Evolutionary conservation across 371 early-diverging fungal species (phyloP).

Genomic region (Apophysomyces elegans): DNA sequence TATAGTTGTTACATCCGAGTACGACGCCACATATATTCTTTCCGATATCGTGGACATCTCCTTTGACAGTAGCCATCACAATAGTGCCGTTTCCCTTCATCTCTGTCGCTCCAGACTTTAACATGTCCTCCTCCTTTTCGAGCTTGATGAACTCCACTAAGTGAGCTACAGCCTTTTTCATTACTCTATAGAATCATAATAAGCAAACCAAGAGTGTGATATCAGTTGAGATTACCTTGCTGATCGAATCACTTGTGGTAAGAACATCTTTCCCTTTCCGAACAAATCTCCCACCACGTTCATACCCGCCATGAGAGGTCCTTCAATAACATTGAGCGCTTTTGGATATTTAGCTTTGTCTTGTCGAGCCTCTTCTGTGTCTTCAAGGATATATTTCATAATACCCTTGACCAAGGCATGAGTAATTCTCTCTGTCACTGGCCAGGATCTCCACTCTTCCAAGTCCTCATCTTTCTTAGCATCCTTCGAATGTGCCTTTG

Average conservation of each 20-base stretch:
- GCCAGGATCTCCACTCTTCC: constrained; percentile 84
- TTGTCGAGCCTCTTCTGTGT: constrained; percentile 89
- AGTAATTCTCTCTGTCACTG: constrained; percentile 77
- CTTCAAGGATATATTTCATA: constrained; percentile 88
- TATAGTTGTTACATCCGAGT: constrained; percentile 94
- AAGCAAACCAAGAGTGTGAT: constrained; percentile 16
- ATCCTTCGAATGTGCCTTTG: constrained; percentile 81
- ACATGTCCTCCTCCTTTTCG: constrained; percentile 75
- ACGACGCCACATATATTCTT: constrained; percentile 95
- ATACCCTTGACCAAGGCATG: constrained; percentile 92
- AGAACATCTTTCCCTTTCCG: constrained; percentile 94
- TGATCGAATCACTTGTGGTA: constrained; percentile 96
- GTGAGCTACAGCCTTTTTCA: constrained; percentile 95
- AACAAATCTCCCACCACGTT: constrained; percentile 91
- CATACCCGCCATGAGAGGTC: constrained; percentile 95
- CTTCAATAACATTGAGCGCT: constrained; percentile 92
- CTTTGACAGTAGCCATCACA: constrained; percentile 93
- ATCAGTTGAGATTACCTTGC: constrained; percentile 58
- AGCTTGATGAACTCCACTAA: constrained; percentile 91
- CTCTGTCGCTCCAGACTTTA: constrained; percentile 46
- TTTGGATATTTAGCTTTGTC: constrained; percentile 74
- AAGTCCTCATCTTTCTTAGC: constrained; percentile 73
- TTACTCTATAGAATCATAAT: constrained; percentile 48
- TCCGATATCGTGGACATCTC: constrained; percentile 89
- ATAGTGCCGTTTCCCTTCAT: constrained; percentile 72